A percentile compares a stretch with the other conserved stretches of the same genome.
Conservation (phyloP, 495 filamentous ascomycete species). For the Penicillium verhagenii region DNA sequence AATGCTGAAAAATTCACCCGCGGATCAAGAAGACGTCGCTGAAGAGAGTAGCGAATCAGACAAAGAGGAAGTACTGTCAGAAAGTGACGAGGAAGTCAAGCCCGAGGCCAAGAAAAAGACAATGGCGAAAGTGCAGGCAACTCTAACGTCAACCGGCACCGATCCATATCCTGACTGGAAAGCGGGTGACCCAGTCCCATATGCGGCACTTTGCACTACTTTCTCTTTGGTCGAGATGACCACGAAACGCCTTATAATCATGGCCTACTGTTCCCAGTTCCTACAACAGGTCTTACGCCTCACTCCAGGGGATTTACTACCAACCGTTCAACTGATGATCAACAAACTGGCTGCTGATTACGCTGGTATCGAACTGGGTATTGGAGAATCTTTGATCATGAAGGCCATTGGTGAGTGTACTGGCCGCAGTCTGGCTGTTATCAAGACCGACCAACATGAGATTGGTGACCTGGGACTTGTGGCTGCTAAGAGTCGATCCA, state of each 20-base stretch:
- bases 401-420: constrained; percentile 95
- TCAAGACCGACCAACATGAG: constrained; percentile 92
- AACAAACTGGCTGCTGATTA: constrained; percentile 98
- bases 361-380: constrained; percentile 91
- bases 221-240: constrained; percentile 94
- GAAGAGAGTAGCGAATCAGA: constrained; percentile 40
- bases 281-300: constrained; percentile 88
- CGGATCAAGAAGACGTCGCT: constrained; percentile 35
- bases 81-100: constrained; percentile 61
- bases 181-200: constrained; percentile 82
- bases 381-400: constrained; percentile 97
- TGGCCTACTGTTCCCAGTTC: constrained; percentile 85
- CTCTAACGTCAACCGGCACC: constrained; percentile 60
- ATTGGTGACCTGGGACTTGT: constrained; percentile 95
- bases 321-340: constrained; percentile 91
- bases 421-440: constrained; percentile 78
- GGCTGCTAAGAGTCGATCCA: constrained; percentile 88
- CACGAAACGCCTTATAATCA: constrained; percentile 81
- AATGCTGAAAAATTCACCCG: constrained; percentile 33
- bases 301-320: constrained; percentile 82
- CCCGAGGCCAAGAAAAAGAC: constrained; percentile 73
- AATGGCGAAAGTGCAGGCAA: constrained; percentile 80
- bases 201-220: constrained; percentile 90
- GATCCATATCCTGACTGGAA: constrained; percentile 96
- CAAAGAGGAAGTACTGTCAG: constrained; percentile 48